Evolutionary conservation across 1,284 basidiomycete genomes (phyloP), one percentile per base, ranked within the genome.

Genomic region (Malassezia arunalokei): DNA sequence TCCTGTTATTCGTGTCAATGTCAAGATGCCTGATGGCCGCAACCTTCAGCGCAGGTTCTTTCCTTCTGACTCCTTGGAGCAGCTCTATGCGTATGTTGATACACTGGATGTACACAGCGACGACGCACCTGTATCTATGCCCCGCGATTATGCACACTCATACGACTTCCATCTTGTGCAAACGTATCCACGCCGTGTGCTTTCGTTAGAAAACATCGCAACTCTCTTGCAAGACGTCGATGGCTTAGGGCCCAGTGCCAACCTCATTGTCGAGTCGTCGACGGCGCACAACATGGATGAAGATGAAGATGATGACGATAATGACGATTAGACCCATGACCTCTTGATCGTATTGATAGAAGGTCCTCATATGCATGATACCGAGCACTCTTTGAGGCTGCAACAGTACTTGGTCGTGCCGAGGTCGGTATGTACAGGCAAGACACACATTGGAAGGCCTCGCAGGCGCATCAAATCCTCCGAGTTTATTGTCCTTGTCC

Each of bases 161-260:
- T 66, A 59, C 32, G 17, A 38, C 1, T 68, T 68, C 44, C 57
- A 54, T n/a, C 58, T 68, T n/a, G 60, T 68, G 28, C 64, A 61
- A 17, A 63, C 63, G 20, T 68, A 68, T 30, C 66, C 66, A 3
- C 58, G 64, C 8, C 52, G 40, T 8, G 41, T 44, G 29, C 47
- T 54, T 7, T 27, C 42, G 9, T 15, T 15, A 12, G 3, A 38
- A 6, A 12, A 40, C 6, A 35, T 54, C 4, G 15, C 11, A 6
- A 29, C 9, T 37, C 27, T 45, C 31, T 33, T 68, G 9, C 9
- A 52, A n/a, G 54, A 64, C 14, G 44, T 68, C 0, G 56, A 61
- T 3, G 60, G 53, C 0, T 49, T 68, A 5, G 50, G 54, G 0
- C 60, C 57, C n/a, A 58, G 61, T 20, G 64, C 64, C 3, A 66